Base-by-base conservation (phyloP, 805 yeast species). In the Wickerhamomyces bisporus region DNA sequence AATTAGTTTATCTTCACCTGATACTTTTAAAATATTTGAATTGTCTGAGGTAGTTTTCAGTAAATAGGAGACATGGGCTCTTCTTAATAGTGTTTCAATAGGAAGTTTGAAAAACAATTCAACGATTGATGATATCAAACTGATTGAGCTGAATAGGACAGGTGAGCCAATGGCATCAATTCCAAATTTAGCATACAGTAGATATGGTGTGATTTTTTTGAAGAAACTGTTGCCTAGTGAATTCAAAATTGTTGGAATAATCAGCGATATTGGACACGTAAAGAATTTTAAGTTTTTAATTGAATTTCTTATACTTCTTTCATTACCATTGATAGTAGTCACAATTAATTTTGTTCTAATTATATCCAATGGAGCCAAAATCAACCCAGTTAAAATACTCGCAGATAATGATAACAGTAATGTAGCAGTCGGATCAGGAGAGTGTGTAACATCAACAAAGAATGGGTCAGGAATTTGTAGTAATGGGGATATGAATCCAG, bases 381-480 rank as follows among this genome's bases (percentile, higher is more conserved):
- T 49, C 8, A 87, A 58, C 2, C 86, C 84, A 0, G 96, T 78
- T 28, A 82, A 52, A 1, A 86, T 77, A 32, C 86, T 75, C 0
- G 95, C 89, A 20, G 77, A 61, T 1, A 87, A 71, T 4, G 87
- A 78, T 8, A 87, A 67, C 26, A 77, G 59, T 8, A 88, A 64
- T n/a, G 91, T 77, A 36, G 73, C 66, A 34, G 75, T 61, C 1
- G 94, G 87, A 43, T 82, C 87, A 4, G 88, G 77, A 10, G 93
- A 81, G 52, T 85, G 93, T 16, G 86, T 71, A 35, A 84, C 71
- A 45, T 86, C 95, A 48, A 87, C 79, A 57, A 87, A 82, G 44
- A 79, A 77, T 3, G 96, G 96, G 56, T 89, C 97, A 0, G 96
- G 95, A 23, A 87, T 76, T 15, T 84, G 81, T 36, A 85, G 59